These are phyloP conservation scores for Cystoisospora suis DNA, from an alignment of 169 alveolate species.

Conservation along the genomic window DNA sequence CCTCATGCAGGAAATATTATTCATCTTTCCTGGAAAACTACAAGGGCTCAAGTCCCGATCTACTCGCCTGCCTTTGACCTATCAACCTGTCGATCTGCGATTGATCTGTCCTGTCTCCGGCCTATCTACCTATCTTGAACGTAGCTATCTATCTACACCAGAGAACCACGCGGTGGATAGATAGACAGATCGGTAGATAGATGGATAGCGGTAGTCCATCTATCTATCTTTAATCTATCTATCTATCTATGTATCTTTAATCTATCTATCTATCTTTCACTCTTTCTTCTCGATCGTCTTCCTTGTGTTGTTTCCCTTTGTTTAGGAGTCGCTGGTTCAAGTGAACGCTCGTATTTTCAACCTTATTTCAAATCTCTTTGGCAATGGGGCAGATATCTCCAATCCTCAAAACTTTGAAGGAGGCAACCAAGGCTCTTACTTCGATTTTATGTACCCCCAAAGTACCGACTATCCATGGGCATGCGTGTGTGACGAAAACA, in stretches of 20 bases:
- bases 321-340: not conserved
- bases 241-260: not conserved
- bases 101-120: too few species aligned
- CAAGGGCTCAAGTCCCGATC: too few species aligned
- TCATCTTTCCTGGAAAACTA: too few species aligned
- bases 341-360: not conserved
- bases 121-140: too few species aligned
- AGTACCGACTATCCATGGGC: conserved; percentile 66
- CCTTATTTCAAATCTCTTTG: not conserved
- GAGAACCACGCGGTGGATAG: too few species aligned
- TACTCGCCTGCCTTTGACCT: too few species aligned
- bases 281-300: not conserved
- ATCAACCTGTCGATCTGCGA: too few species aligned
- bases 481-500: conserved; percentile 56
- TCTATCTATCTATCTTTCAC: not conserved
- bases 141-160: too few species aligned
- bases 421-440: conserved; percentile 63
- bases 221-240: not conserved
- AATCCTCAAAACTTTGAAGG: conserved; percentile 63
- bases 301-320: not conserved
- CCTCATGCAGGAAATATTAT: too few species aligned
- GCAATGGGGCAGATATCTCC: conserved; percentile 18
- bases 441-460: conserved; percentile 57
- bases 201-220: not conserved
- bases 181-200: too few species aligned